Conservation (phyloP, 371 early-diverging fungal genomes). For the Rhizopus delemar region DNA sequence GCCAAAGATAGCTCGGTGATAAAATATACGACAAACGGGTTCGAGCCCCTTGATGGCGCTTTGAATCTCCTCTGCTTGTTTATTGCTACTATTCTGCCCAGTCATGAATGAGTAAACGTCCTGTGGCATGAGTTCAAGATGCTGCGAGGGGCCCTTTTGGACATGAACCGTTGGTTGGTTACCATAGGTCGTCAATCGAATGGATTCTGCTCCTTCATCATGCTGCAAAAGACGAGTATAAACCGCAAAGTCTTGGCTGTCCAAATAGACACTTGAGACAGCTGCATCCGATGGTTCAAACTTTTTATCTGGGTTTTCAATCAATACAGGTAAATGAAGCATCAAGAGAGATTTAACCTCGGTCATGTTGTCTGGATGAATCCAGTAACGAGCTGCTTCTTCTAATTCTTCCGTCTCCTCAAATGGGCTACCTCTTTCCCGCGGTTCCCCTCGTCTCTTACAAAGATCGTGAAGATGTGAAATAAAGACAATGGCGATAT, state of each 20-base stretch:
- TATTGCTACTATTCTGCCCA: slow-evolving; percentile 73
- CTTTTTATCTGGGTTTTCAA: slow-evolving; percentile 68
- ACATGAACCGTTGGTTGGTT: slow-evolving; percentile 18
- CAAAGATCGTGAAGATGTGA: slow-evolving; percentile 47
- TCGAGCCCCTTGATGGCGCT: slow-evolving; percentile 69
- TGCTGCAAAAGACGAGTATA: slow-evolving; percentile 92
- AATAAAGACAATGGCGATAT: slow-evolving; percentile 55
- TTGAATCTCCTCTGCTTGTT: slow-evolving; percentile 82
- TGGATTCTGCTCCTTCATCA: slow-evolving; percentile 93
- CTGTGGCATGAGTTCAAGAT: slow-evolving; percentile 42
- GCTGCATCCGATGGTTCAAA: slow-evolving; percentile 58
- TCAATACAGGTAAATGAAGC: slow-evolving; percentile 93
- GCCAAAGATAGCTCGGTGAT: slow-evolving; percentile 97
- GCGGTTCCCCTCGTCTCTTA: slow-evolving; percentile 37
- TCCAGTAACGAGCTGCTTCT: slow-evolving; percentile 95
- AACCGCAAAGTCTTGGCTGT: slow-evolving; percentile 89
- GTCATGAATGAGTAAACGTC: slow-evolving; percentile 80
- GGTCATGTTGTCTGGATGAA: slow-evolving; percentile 97
- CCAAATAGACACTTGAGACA: slow-evolving; percentile 93
- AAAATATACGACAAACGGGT: slow-evolving; percentile 87
- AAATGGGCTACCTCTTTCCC: slow-evolving; percentile 21
- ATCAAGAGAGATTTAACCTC: slow-evolving; percentile 93
- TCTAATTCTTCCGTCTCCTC: not conserved
- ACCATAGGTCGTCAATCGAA: slow-evolving; percentile 92
- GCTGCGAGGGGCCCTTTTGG: not conserved